Conservation (phyloP, 2,329 filamentous ascomycete species). For the Fusarium sp. region DNA sequence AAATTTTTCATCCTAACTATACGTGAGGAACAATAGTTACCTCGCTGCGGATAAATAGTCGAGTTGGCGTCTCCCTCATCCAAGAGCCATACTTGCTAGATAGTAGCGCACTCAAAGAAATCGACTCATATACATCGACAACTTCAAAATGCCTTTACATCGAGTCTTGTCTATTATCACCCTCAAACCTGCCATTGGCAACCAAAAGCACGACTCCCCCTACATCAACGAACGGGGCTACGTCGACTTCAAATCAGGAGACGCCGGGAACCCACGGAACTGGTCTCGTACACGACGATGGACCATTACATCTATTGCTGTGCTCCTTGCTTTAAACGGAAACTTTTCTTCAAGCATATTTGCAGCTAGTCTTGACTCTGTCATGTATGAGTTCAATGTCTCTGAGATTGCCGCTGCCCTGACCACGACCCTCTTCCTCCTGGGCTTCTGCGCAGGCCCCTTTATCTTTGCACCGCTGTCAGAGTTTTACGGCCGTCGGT, state of each 20-base stretch:
- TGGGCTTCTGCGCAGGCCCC: constrained; percentile 69
- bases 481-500: constrained; percentile 67
- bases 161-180: constrained; percentile 6
- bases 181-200: constrained; percentile 7
- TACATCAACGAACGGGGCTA: constrained; percentile 62
- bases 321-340: constrained; percentile 65
- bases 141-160: neutral
- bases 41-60: neutral
- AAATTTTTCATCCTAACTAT: constrained; percentile 7
- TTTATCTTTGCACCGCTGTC: constrained; percentile 68
- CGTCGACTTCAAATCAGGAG: constrained; percentile 62
- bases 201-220: constrained; percentile 43
- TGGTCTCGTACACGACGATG: constrained; percentile 57
- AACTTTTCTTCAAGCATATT: constrained; percentile 60
- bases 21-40: neutral
- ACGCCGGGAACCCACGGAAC: constrained; percentile 64
- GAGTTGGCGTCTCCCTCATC: neutral
- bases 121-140: neutral
- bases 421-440: constrained; percentile 65
- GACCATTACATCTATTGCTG: constrained; percentile 55
- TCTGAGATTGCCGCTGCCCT: constrained; percentile 61
- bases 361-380: constrained; percentile 49
- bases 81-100: neutral
- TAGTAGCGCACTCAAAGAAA: neutral
- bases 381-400: constrained; percentile 55